A percentile compares a stretch with the other conserved stretches of the same genome.
Evolutionary conservation across 2,329 filamentous ascomycete genomes (phyloP).

Genomic region (Alternaria sp.): DNA sequence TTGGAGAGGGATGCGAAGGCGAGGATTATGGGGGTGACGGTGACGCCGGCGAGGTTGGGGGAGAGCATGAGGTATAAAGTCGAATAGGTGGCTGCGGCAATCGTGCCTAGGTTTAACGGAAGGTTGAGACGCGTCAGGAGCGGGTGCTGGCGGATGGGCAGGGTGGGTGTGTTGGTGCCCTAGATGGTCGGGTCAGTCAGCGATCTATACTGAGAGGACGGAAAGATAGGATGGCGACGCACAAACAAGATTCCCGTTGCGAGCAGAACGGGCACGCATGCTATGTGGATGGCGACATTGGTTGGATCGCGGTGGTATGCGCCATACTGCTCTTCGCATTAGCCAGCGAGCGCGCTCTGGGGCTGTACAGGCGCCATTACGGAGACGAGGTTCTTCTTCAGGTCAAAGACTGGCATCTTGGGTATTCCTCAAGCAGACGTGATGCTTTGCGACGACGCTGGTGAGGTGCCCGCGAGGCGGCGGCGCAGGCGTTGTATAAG

Average conservation of each 20-base stretch:
- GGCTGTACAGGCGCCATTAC: constrained; percentile 15
- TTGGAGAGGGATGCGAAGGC: constrained; percentile 76
- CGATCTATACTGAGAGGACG: neutral
- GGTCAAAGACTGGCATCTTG: constrained; percentile 38
- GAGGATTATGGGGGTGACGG: constrained; percentile 76
- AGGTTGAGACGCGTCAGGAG: constrained; percentile 45
- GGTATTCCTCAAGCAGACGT: neutral
- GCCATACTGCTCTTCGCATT: constrained; percentile 67
- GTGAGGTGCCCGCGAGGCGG: neutral
- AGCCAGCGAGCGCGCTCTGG: neutral
- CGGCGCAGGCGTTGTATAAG: neutral
- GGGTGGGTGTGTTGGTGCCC: constrained; percentile 62
- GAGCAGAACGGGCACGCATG: constrained; percentile 77
- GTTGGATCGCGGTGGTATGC: constrained; percentile 80
- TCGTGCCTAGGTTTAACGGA: constrained; percentile 53
- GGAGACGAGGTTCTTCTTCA: constrained; percentile 45
- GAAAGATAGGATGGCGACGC: constrained; percentile 40
- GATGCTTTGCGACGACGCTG: neutral
- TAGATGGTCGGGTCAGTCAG: constrained; percentile 31
- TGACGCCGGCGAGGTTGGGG: constrained; percentile 77
- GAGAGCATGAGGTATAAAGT: constrained; percentile 90
- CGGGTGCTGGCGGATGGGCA: constrained; percentile 44
- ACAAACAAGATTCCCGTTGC: constrained; percentile 75
- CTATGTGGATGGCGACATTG: constrained; percentile 79
- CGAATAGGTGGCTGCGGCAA: constrained; percentile 67